Percentiles rank a stretch among this genome's conserved stretches.
phyloP scores from a whole-genome alignment of 2,329 filamentous ascomycete genomes.

The Penicillium sp. region DNA sequence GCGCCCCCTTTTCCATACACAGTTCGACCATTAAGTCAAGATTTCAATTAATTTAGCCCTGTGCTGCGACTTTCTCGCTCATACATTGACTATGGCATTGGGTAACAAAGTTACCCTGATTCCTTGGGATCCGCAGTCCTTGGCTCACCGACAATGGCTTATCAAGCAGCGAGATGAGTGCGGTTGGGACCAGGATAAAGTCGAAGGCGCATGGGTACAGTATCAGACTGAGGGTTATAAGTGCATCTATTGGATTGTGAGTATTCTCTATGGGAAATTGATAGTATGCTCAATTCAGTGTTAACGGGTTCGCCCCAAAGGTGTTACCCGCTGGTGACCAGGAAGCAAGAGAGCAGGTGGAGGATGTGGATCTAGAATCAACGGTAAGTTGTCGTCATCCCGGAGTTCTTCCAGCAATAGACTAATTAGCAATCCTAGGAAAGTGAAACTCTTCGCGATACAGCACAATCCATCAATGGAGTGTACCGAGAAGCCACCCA shows the following conservation, averaged over 20 bases:
- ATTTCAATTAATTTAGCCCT: neutral
- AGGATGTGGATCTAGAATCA: neutral
- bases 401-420: neutral
- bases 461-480: slow-evolving; percentile 23
- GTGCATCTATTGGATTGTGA: slow-evolving; percentile 31
- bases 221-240: slow-evolving; percentile 24
- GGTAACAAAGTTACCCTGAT: slow-evolving; percentile 14
- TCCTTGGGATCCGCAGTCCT: slow-evolving; percentile 27
- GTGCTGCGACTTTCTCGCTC: neutral
- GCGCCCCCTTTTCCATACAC: neutral
- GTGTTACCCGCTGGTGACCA: neutral
- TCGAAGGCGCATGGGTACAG: slow-evolving; percentile 22
- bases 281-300: neutral
- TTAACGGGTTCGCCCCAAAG: neutral
- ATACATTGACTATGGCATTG: slow-evolving; percentile 6
- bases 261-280: neutral
- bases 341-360: neutral
- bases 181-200: slow-evolving; percentile 25
- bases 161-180: slow-evolving; percentile 26
- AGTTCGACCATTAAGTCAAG: neutral
- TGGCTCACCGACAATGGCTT: slow-evolving; percentile 17
- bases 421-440: slow-evolving; percentile 4
- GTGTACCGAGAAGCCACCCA: slow-evolving; percentile 18
- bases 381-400: neutral
- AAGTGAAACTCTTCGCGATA: slow-evolving; percentile 17